These are phyloP conservation scores for Phytophthora lateralis DNA, from an alignment of 352 stramenopile genomes.

Conservation along the genomic window DNA sequence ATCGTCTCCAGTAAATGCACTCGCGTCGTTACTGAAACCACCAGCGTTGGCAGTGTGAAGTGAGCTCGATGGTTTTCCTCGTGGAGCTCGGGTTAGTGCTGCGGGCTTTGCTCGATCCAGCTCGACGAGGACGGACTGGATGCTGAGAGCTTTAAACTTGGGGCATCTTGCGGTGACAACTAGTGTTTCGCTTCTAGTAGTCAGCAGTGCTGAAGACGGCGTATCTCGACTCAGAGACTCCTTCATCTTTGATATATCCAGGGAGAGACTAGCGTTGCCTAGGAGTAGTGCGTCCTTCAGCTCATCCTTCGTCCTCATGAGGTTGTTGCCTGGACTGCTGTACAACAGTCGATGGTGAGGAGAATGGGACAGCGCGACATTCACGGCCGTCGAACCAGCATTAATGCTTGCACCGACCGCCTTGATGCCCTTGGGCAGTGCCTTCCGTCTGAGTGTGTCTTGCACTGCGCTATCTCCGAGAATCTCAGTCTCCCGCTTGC, in stretches of 20 bases:
- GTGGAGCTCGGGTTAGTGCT: constrained; percentile 4
- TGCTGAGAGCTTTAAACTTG: constrained; percentile 55
- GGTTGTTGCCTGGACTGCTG: constrained; percentile 23
- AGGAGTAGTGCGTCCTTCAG: constrained; percentile 37
- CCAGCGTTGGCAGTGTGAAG: background rate
- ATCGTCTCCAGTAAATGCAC: constrained; percentile 28
- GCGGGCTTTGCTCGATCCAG: constrained; percentile 45
- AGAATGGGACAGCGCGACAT: constrained; percentile 20
- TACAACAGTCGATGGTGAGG: constrained; percentile 30
- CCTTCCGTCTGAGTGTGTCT: constrained; percentile 41
- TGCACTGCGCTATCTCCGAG: constrained; percentile 21
- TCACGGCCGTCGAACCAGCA: constrained; percentile 14
- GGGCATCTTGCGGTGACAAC: constrained; percentile 40
- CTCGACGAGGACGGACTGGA: constrained; percentile 45
- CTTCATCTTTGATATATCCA: constrained; percentile 45
- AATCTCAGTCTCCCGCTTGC: constrained; percentile 26
- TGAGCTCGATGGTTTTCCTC: constrained; percentile 8
- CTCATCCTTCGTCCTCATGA: constrained; percentile 44
- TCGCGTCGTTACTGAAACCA: constrained; percentile 4
- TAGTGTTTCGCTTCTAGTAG: constrained; percentile 24
- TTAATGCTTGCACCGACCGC: constrained; percentile 18
- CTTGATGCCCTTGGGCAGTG: constrained; percentile 36
- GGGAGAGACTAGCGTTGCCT: constrained; percentile 27
- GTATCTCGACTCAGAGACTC: constrained; percentile 26
- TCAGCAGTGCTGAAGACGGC: background rate